These are phyloP conservation scores for Exobasidium cylindrosporum DNA, from an alignment of 1,284 basidiomycete species.

Conservation along the genomic window DNA sequence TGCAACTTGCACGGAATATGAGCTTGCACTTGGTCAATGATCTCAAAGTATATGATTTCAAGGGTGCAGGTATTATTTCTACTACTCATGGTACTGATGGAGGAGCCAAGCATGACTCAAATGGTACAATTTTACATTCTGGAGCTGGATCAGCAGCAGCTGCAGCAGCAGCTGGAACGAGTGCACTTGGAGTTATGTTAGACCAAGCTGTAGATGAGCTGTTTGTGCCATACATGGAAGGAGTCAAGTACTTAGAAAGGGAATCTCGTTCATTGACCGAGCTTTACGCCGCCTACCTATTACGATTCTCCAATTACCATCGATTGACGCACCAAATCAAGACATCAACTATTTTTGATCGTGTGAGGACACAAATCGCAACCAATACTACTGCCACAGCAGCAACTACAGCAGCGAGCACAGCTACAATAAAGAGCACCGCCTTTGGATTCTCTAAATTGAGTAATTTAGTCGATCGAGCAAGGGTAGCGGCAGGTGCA, in stretches of 20 bases:
- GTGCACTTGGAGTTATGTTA: constrained; percentile 66
- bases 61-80: constrained; percentile 40
- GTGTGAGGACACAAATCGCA: constrained; percentile 85
- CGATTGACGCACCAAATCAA: constrained; percentile 67
- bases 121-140: not conserved
- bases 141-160: not conserved
- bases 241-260: constrained; percentile 82
- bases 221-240: constrained; percentile 86
- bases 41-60: constrained; percentile 84
- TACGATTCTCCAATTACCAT: constrained; percentile 81
- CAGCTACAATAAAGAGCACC: constrained; percentile 26
- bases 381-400: constrained; percentile 61
- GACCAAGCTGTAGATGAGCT: constrained; percentile 94
- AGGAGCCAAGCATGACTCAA: not conserved
- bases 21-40: constrained; percentile 81
- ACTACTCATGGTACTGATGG: constrained; percentile 15
- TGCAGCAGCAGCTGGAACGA: constrained; percentile 7
- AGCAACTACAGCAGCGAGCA: constrained; percentile 20
- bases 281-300: constrained; percentile 74
- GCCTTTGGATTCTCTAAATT: constrained; percentile 46
- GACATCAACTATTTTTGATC: constrained; percentile 74
- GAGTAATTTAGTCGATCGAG: constrained; percentile 43
- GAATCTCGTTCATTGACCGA: constrained; percentile 83
- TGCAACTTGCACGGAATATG: constrained; percentile 81
- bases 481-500: constrained; percentile 21